Evolutionary conservation across 192 early-diverging fungal genomes (phyloP).

Genomic region (Dissophora ornata): DNA sequence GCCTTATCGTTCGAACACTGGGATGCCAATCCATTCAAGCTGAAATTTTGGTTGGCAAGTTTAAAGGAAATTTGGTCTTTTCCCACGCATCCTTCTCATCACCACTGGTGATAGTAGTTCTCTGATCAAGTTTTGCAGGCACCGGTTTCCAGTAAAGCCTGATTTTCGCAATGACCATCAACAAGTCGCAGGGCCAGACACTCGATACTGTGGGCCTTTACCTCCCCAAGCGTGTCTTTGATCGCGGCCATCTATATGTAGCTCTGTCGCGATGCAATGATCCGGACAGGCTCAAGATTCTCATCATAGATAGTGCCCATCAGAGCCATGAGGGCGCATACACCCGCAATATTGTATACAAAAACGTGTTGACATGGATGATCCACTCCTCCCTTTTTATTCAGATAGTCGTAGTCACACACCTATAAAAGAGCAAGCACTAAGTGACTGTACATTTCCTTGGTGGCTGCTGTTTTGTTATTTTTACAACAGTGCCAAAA

Average conservation of each 20-base stretch:
- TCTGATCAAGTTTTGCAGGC: slow-evolving; percentile 4
- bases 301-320: neutral
- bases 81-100: slow-evolving; percentile 17
- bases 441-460: too few species aligned
- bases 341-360: slow-evolving; percentile 15
- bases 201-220: slow-evolving; percentile 14
- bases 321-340: neutral
- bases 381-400: too few species aligned
- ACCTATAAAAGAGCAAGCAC: too few species aligned
- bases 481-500: too few species aligned
- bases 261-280: slow-evolving; percentile 13
- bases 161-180: slow-evolving; percentile 30
- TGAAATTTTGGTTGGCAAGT: slow-evolving; percentile 4
- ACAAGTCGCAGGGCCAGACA: slow-evolving; percentile 23
- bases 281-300: slow-evolving; percentile 2
- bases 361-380: too few species aligned
- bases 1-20: slow-evolving; percentile 18
- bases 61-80: slow-evolving; percentile 8
- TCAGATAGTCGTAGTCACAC: too few species aligned
- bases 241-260: slow-evolving; percentile 34
- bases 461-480: slow-evolving; percentile 14
- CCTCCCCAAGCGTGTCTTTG: slow-evolving; percentile 16
- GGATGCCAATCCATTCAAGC: slow-evolving; percentile 11
- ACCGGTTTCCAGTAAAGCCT: slow-evolving; percentile 24
- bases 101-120: neutral